Percentiles rank a stretch among this genome's conserved stretches.
Evolutionary conservation across 2,329 filamentous ascomycete species (phyloP).

Genomic region (Penicillium griseofulvum): DNA sequence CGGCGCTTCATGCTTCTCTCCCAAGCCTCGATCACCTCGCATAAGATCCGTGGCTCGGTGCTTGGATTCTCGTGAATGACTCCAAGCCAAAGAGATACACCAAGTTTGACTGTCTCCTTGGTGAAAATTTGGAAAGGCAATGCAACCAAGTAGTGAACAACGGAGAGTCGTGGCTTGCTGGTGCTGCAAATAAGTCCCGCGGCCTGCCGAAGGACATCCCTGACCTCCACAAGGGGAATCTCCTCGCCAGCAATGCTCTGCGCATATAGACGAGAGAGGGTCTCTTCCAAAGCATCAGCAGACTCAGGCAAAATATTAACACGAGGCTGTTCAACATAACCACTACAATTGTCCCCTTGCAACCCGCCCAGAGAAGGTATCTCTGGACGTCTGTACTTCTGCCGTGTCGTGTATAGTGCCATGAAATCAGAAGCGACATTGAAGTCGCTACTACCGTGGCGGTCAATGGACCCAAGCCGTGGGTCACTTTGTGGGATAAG

Average conservation of each 20-base stretch:
- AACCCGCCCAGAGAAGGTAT: conserved; percentile 44
- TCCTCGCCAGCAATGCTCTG: conserved; percentile 67
- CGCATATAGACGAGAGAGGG: conserved; percentile 70
- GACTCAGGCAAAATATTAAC: conserved; percentile 16
- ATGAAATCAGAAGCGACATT: conserved; percentile 96
- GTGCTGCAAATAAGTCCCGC: conserved; percentile 82
- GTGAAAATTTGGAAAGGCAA: conserved; percentile 93
- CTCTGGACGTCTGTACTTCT: conserved; percentile 90
- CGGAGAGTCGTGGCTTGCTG: conserved; percentile 69
- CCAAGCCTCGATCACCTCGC: conserved; percentile 87
- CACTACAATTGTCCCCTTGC: conserved; percentile 3
- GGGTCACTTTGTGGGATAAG: conserved; percentile 83
- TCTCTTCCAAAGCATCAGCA: conserved; percentile 50
- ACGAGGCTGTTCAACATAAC: conserved; percentile 3
- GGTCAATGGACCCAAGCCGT: conserved; percentile 75
- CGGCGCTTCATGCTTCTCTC: conserved; percentile 75
- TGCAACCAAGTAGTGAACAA: conserved; percentile 82
- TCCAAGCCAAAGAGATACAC: conserved; percentile 92
- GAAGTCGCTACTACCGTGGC: conserved; percentile 68
- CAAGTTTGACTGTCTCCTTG: conserved; percentile 92
- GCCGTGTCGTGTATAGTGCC: conserved; percentile 93
- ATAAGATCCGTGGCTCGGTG: conserved; percentile 80
- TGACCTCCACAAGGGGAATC: conserved; percentile 70
- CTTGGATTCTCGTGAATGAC: conserved; percentile 93
- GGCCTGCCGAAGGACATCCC: conserved; percentile 78